Percentiles rank a stretch among this genome's conserved stretches.
Evolutionary conservation across 768 basidiomycete genomes (phyloP).

Genomic region (Boletus edulis): DNA sequence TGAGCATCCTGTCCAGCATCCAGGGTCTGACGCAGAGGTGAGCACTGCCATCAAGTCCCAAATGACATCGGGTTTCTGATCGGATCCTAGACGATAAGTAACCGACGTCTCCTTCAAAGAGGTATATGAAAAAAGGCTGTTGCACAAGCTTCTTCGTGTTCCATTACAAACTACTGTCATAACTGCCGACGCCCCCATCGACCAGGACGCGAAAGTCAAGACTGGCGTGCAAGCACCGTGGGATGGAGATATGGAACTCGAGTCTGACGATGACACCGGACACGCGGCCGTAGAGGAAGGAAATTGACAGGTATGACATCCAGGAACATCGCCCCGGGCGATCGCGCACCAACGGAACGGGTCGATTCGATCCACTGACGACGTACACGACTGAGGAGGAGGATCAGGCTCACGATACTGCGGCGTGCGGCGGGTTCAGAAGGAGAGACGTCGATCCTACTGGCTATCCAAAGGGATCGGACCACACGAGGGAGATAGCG

Average conservation of each 20-base stretch:
- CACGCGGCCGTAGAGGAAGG: constrained; percentile 1
- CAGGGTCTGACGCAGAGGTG: constrained; percentile 86
- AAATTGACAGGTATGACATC: constrained; percentile 53
- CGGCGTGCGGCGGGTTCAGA: constrained; percentile 4
- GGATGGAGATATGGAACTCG: constrained; percentile 37
- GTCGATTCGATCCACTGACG: constrained; percentile 35
- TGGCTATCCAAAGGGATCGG: constrained; percentile 57
- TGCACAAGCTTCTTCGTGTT: constrained; percentile 61
- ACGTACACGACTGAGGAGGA: constrained; percentile 51
- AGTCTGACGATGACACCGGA: constrained; percentile 21
- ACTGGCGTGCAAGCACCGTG: constrained; percentile 37
- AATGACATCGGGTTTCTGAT: constrained; percentile 2
- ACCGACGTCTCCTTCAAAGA: constrained; percentile 68
- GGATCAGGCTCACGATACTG: constrained; percentile 27
- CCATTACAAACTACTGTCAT: constrained; percentile 15
- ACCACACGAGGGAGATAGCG: constrained; percentile 21
- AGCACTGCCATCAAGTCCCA: constrained; percentile 11
- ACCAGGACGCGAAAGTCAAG: constrained; percentile 8
- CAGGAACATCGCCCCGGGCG: constrained; percentile 41
- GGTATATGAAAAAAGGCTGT: constrained; percentile 53
- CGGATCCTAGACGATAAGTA: constrained; percentile 61
- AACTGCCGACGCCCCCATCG: constrained; percentile 19
- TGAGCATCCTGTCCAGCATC: constrained; percentile 78
- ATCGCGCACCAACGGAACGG: constrained; percentile 43
- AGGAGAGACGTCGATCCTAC: constrained; percentile 41